Base-by-base conservation (phyloP, 441 rosid species). In the Mallotus repandus region DNA sequence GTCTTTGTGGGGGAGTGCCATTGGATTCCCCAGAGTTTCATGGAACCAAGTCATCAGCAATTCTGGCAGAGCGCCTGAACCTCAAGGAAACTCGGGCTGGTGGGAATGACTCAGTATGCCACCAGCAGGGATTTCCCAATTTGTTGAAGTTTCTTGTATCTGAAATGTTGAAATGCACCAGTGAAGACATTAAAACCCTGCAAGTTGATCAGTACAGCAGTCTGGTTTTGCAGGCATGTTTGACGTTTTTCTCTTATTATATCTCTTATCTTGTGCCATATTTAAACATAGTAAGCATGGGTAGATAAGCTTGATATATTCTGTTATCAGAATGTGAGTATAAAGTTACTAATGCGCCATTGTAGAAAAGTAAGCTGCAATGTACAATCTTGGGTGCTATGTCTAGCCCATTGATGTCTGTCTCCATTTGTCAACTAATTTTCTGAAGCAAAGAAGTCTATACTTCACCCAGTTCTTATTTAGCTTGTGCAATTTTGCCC, bases 1-100 rank as follows among this genome's bases (percentile, higher is more conserved):
- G 97, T 84, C 91, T 92, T 71, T 89, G 89, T 79, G 87, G 88
- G 78, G 98, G 98, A 74, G 89, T 84, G 70, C 86, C 94, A n/a
- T 75, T 87, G 73, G 94, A 88, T 79, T 87, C 97, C 74, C 78
- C 86, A 14, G 94, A 85, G 66, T 86, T 82, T 81, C 93, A 85
- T 81, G 88, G 92, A 72, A 72, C 84, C 48, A 93, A 93, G 80
- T 82, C 96, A 76, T 81, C 90, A n/a, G 66, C 83, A 68, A 61
- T 73, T 88, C 80, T 89, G 72, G 95, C 91, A 0, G 84, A 83
- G 75, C 87, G 95, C 73, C 86, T 95, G 72, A 95, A 91, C 81
- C 75, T 90, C 32, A 86, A 82, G 78, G 73, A 64, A 70, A 81
- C 89, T 79, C 82, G 32, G 32, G 45, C 69, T 15, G 77, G 75